These are phyloP conservation scores for Candida berthetii DNA, from an alignment of 805 yeast genomes.

Conservation along the genomic window DNA sequence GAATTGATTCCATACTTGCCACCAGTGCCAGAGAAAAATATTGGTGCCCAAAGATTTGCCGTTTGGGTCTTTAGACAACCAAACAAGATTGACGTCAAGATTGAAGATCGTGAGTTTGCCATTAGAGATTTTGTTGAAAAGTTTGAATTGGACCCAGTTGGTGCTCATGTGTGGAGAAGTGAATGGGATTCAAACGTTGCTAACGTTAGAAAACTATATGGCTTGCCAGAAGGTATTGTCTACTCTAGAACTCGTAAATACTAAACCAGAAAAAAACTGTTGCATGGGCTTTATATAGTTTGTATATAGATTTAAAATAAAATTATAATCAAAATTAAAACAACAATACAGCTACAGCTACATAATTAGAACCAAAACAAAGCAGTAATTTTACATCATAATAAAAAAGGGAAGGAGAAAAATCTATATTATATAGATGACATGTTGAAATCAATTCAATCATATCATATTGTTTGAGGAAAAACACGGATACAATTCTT, in stretches of 20 bases:
- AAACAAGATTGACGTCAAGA: constrained; percentile 11
- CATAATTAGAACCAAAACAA: no score
- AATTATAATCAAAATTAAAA: no score
- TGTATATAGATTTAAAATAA: no score
- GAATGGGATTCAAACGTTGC: constrained; percentile 72
- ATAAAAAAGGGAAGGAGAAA: no score
- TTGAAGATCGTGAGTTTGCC: constrained; percentile 46
- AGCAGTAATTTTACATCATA: no score
- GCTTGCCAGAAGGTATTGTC: constrained; percentile 69
- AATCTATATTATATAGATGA: no score
- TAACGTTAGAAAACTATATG: constrained; percentile 63
- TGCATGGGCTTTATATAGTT: no score
- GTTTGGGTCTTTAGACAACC: constrained; percentile 88
- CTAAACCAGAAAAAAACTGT: constrained; percentile 37
- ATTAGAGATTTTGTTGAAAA: constrained; percentile 60
- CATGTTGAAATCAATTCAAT: no score
- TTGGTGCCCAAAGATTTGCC: constrained; percentile 74
- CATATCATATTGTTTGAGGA: no score
- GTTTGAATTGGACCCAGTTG: constrained; percentile 65
- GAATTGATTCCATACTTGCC: constrained; percentile 63
- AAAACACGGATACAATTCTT: no score
- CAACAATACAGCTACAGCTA: no score
- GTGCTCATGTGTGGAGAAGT: constrained; percentile 91
- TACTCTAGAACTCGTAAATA: constrained; percentile 32
- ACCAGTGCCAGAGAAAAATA: constrained; percentile 85